Percentiles rank a stretch among this genome's conserved stretches.
phyloP scores from a whole-genome alignment of 306 rosid genomes.

The Corylus americana region DNA sequence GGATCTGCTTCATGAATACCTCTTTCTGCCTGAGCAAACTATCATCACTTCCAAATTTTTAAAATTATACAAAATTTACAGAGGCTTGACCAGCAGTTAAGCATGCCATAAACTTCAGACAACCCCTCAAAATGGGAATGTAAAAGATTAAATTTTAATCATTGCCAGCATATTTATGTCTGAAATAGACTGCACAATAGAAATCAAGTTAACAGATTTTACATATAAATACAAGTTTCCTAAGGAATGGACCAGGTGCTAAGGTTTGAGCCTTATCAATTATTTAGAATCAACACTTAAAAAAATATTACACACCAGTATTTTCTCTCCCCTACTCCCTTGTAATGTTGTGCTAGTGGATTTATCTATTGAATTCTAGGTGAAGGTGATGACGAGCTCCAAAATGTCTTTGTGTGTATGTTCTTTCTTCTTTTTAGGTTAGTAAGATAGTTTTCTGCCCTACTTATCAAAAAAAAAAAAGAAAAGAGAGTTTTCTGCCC shows the following conservation, averaged over 20 bases:
- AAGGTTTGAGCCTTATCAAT: background rate
- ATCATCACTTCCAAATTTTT: background rate
- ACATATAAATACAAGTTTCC: background rate
- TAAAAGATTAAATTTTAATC: background rate
- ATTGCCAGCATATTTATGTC: no score
- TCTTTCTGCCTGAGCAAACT: background rate
- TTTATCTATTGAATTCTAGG: no score
- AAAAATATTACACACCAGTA: no score
- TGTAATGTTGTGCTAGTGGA: no score
- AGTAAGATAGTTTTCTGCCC: no score
- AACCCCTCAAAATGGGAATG: background rate
- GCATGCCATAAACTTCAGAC: background rate
- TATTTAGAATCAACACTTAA: background rate
- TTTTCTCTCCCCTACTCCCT: no score
- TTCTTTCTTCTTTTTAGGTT: no score
- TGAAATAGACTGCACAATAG: no score
- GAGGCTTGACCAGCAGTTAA: background rate
- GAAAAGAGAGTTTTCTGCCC: no score
- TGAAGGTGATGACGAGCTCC: no score
- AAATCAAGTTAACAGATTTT: background rate
- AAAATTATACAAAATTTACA: background rate
- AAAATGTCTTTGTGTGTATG: no score
- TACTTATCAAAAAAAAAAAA: no score
- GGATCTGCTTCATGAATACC: background rate
- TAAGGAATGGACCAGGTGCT: background rate